phyloP scores from a whole-genome alignment of 176 grass and related monocot species.

The Guadua angustifolia region DNA sequence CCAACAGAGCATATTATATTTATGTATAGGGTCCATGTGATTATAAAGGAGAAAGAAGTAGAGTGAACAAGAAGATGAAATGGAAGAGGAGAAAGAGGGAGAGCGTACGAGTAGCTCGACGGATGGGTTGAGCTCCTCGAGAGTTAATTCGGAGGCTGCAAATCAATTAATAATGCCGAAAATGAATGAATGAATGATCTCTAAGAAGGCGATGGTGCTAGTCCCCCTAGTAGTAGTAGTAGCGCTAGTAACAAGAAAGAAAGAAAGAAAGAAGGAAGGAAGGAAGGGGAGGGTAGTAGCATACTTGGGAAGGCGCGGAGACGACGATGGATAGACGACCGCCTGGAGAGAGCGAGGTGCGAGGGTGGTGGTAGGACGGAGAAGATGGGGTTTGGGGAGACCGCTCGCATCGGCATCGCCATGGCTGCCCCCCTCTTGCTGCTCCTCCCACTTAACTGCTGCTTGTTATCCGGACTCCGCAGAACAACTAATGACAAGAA shows the following conservation, averaged over 20 bases:
- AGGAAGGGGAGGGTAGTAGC: not conserved
- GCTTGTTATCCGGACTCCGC: no score
- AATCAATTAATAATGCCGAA: not conserved
- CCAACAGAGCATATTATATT: not conserved
- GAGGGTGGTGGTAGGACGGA: not conserved
- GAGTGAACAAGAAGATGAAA: not conserved
- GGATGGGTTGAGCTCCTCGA: conserved; percentile 44
- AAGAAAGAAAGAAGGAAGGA: no score
- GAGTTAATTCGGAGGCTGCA: not conserved
- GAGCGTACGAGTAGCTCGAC: not conserved
- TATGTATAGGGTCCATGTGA: not conserved
- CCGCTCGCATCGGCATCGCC: not conserved
- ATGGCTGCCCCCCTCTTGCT: no score
- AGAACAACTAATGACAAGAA: no score
- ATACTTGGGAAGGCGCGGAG: conserved; percentile 36
- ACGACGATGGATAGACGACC: not conserved
- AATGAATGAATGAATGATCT: not conserved
- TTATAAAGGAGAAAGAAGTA: not conserved
- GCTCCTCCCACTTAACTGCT: no score
- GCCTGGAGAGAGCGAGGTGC: not conserved
- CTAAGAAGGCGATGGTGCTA: not conserved
- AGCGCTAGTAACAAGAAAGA: not conserved
- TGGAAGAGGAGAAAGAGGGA: not conserved
- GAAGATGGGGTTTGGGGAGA: not conserved
- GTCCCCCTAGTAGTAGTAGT: not conserved